Evolutionary conservation across 495 filamentous ascomycete genomes (phyloP).

Genomic region (Hypoxylon trugodes): DNA sequence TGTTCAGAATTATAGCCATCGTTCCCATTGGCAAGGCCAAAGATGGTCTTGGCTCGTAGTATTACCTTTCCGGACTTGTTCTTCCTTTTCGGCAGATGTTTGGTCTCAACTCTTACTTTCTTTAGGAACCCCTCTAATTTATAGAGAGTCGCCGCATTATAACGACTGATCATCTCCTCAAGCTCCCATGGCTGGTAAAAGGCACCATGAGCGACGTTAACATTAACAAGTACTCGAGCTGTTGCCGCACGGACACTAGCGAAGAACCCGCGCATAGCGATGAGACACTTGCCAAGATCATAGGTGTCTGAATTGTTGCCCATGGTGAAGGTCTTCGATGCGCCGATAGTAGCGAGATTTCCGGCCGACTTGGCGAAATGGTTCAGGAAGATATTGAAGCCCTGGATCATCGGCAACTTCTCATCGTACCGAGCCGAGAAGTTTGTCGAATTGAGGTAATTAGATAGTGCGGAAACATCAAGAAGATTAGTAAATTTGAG

Average conservation of each 20-base stretch:
- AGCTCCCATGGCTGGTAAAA: slow-evolving; percentile 41
- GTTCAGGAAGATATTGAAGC: slow-evolving; percentile 48
- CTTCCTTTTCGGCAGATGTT: slow-evolving; percentile 52
- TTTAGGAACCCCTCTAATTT: slow-evolving; percentile 41
- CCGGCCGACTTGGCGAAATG: slow-evolving; percentile 37
- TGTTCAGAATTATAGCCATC: slow-evolving; percentile 50
- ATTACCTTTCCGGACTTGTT: slow-evolving; percentile 48
- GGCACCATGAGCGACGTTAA: slow-evolving; percentile 48
- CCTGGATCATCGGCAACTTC: slow-evolving; percentile 50
- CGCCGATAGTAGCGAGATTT: slow-evolving; percentile 30
- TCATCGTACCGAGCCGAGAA: slow-evolving; percentile 41
- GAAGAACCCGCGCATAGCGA: slow-evolving; percentile 64
- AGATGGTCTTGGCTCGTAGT: slow-evolving; percentile 56
- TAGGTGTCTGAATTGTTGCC: neutral
- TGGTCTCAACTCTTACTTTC: slow-evolving; percentile 50
- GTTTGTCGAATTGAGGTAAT: slow-evolving; percentile 59
- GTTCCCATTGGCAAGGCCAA: slow-evolving; percentile 25
- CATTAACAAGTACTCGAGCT: slow-evolving; percentile 63
- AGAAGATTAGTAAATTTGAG: slow-evolving; percentile 51
- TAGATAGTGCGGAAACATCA: slow-evolving; percentile 53
- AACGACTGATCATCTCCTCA: slow-evolving; percentile 21
- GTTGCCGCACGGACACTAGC: slow-evolving; percentile 66
- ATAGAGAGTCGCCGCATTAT: neutral
- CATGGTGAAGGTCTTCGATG: slow-evolving; percentile 34
- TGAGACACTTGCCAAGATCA: slow-evolving; percentile 54